Conservation (phyloP, 139 green algal species). For the Pseudopediastrum boryanum region DNA sequence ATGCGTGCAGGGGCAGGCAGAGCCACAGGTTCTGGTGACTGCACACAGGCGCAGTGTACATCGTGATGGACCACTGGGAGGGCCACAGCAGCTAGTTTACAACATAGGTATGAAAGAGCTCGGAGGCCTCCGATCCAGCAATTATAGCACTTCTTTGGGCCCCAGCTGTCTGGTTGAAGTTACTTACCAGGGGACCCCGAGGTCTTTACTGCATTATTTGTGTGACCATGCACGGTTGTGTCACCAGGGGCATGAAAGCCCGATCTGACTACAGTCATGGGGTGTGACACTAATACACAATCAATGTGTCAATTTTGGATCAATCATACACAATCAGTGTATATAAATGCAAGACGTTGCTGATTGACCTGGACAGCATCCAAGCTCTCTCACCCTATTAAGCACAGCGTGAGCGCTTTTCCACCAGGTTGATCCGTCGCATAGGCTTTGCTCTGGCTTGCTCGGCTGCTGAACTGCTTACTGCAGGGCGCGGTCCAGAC, state of each 20-base stretch:
- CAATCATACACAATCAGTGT: too few relatives aligned
- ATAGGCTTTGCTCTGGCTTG: too few relatives aligned
- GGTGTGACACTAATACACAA: neutral
- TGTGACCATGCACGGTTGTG: neutral
- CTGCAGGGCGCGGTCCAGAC: too few relatives aligned
- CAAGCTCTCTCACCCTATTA: too few relatives aligned
- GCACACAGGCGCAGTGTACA: constrained; percentile 40
- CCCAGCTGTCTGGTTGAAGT: neutral
- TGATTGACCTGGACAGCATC: too few relatives aligned
- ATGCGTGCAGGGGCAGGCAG: constrained; percentile 29
- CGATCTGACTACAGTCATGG: neutral
- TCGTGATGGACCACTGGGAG: constrained; percentile 37
- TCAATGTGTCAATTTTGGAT: too few relatives aligned
- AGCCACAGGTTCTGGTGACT: constrained; percentile 29
- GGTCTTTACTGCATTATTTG: neutral
- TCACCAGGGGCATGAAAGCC: neutral
- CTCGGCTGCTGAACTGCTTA: too few relatives aligned
- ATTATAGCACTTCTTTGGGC: neutral
- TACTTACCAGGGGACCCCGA: neutral
- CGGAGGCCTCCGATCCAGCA: neutral
- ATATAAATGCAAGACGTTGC: too few relatives aligned
- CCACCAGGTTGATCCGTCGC: too few relatives aligned
- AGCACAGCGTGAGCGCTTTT: too few relatives aligned
- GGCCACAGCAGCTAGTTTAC: constrained; percentile 38
- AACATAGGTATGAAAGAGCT: constrained; percentile 44